These are phyloP conservation scores for Pichia sp. DNA, from an alignment of 1,139 yeast species.

Conservation along the genomic window DNA sequence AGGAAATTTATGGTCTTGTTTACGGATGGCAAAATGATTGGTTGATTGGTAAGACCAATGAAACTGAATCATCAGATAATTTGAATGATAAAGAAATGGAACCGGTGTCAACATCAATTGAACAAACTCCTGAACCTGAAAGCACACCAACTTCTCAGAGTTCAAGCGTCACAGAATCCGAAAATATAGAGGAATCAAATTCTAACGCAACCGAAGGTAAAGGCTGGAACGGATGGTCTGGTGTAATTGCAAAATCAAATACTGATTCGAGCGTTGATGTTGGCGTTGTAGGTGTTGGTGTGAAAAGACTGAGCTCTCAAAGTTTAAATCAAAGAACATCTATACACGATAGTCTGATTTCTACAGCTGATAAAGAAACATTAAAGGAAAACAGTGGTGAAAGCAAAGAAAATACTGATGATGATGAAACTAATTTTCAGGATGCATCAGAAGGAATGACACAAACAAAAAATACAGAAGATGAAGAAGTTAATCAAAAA, in stretches of 20 bases:
- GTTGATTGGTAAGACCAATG: no score
- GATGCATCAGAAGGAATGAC: neutral
- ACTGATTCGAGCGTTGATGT: conserved; percentile 4
- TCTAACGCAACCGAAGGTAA: neutral
- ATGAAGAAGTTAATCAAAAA: neutral
- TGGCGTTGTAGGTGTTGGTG: neutral
- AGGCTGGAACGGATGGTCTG: conserved; percentile 14
- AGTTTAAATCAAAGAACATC: neutral
- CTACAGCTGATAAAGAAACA: neutral
- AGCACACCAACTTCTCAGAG: no score
- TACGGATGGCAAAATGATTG: conserved; percentile 29
- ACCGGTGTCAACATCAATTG: no score
- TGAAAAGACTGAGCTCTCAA: neutral
- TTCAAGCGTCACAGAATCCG: no score
- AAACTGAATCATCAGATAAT: no score
- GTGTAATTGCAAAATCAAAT: conserved; percentile 5
- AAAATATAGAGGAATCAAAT: no score
- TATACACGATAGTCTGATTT: no score
- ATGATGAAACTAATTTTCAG: conserved; percentile 1
- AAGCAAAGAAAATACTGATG: neutral
- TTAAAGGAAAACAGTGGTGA: neutral
- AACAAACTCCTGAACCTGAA: no score
- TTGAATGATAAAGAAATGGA: no score
- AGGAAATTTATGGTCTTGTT: conserved; percentile 24
- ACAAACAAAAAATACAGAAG: neutral